Evolutionary conservation across 2,329 filamentous ascomycete genomes (phyloP).

Genomic region (Aspergillus tamarii): DNA sequence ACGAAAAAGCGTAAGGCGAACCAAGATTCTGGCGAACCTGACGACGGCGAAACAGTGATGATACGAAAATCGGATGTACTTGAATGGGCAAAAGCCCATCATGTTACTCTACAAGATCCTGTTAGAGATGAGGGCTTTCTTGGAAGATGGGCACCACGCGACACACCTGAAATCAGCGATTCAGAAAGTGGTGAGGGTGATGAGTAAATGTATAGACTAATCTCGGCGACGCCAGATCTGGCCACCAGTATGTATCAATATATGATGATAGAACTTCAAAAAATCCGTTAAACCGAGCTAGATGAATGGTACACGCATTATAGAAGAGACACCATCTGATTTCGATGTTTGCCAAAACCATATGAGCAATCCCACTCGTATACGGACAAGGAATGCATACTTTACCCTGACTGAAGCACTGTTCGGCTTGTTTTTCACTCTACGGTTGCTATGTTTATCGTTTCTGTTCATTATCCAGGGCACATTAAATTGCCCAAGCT

Average conservation of each 20-base stretch:
- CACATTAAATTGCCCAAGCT: slow-evolving; percentile 11
- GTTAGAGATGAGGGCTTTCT: slow-evolving; percentile 78
- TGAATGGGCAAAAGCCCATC: slow-evolving; percentile 67
- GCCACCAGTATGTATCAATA: neutral
- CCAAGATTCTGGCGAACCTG: slow-evolving; percentile 26
- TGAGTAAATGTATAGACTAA: slow-evolving; percentile 4
- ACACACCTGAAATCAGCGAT: slow-evolving; percentile 31
- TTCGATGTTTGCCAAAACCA: neutral
- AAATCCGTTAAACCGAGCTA: neutral
- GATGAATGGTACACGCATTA: neutral
- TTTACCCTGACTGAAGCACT: neutral
- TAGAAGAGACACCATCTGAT: neutral
- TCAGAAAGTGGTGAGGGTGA: slow-evolving; percentile 20
- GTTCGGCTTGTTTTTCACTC: neutral
- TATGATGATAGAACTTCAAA: neutral
- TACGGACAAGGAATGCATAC: neutral
- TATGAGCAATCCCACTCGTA: neutral
- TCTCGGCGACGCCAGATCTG: neutral
- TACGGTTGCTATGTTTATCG: neutral
- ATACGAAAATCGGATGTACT: slow-evolving; percentile 63
- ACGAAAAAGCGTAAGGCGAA: slow-evolving; percentile 57
- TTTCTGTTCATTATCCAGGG: neutral
- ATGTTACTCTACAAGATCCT: slow-evolving; percentile 64
- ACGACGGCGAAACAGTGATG: slow-evolving; percentile 40
- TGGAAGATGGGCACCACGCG: slow-evolving; percentile 63